Base-by-base conservation (phyloP, 495 filamentous ascomycete species). In the Hypoxylon rickii region DNA sequence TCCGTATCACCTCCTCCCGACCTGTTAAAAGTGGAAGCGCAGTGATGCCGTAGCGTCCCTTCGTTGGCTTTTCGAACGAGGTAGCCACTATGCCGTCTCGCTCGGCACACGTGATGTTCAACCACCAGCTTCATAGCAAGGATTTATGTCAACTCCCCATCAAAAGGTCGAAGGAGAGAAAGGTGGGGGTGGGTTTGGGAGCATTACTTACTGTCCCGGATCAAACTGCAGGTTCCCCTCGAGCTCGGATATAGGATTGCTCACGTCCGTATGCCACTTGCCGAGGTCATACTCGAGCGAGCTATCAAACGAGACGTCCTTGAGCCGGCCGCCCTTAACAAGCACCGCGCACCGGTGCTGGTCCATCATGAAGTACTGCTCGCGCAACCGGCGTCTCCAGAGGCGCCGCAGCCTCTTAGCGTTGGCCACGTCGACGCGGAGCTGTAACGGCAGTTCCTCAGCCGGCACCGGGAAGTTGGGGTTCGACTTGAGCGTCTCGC, bases 31-130 rank as follows among this genome's bases (percentile, higher is more conserved):
- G 63, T 3, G 77, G 75, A 4, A 82, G 45, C 0, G 68, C 60
- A 1, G 64, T 57, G 45, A 63, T 58, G 1, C 64, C 68, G 34
- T 76, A 76, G 8, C 53, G 38, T 0, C 70, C 70, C 36, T 53
- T 66, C n/a, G 74, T 76, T 3, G 70, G 63, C 20, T 16, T 67
- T 42, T 78, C 73, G 2, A 33, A 15, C 12, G 67, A 67, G 29
- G 42, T 65, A 0, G 55, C 62, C 12, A 80, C 71, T 21, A 80
- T 72, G 11, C 79, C 77, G 45, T 80, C 78, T 7, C 74, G 70
- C 32, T 70, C 60, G 1, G 73, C 76, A 45, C 76, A 80, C 7
- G 73, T 65, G 1, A 79, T 65, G 52, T 76, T 75, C 15, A 75
- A 49, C 76, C 76, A 82, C 77, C 76, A 82, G 41, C 77, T 79